phyloP scores from a whole-genome alignment of 768 basidiomycete genomes.

The Lentinula raphanica region DNA sequence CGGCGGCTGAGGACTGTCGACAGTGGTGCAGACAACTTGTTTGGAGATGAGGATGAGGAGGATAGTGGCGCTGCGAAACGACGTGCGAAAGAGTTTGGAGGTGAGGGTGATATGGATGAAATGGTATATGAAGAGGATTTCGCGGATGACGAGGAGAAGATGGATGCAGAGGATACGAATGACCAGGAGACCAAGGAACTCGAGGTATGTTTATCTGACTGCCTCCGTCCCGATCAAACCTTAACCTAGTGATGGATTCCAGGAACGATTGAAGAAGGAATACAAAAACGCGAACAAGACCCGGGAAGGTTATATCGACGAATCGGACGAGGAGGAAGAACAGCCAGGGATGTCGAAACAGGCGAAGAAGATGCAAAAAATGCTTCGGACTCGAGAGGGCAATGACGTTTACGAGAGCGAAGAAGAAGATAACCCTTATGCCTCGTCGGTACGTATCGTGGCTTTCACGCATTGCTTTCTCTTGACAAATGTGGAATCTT shows the following conservation, averaged over 20 bases:
- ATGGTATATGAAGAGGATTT: conserved; percentile 79
- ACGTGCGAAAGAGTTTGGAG: conserved; percentile 58
- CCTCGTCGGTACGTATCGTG: conserved; percentile 54
- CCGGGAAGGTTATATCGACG: conserved; percentile 64
- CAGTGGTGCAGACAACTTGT: conserved; percentile 53
- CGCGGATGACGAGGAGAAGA: conserved; percentile 83
- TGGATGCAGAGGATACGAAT: conserved; percentile 57
- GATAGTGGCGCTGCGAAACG: conserved; percentile 30
- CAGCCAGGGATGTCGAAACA: conserved; percentile 55
- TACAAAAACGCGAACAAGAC: conserved; percentile 74
- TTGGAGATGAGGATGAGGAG: conserved; percentile 69
- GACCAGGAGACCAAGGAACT: conserved; percentile 84
- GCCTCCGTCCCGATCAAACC: background rate
- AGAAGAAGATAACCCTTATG: conserved; percentile 81
- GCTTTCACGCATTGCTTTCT: background rate
- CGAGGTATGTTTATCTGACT: conserved; percentile 42
- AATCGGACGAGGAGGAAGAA: conserved; percentile 71
- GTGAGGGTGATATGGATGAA: conserved; percentile 80
- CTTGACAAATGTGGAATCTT: conserved; percentile 5
- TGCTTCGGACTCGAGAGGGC: conserved; percentile 80
- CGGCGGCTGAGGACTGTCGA: conserved; percentile 64
- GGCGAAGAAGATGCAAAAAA: conserved; percentile 78
- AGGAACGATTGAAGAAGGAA: conserved; percentile 84
- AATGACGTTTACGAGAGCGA: conserved; percentile 78
- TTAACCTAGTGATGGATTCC: background rate